A percentile compares a stretch with the other conserved stretches of the same genome.
These are phyloP conservation scores for Protea cynaroides DNA, from an alignment of 164 flowering plant species.

Conservation along the genomic window DNA sequence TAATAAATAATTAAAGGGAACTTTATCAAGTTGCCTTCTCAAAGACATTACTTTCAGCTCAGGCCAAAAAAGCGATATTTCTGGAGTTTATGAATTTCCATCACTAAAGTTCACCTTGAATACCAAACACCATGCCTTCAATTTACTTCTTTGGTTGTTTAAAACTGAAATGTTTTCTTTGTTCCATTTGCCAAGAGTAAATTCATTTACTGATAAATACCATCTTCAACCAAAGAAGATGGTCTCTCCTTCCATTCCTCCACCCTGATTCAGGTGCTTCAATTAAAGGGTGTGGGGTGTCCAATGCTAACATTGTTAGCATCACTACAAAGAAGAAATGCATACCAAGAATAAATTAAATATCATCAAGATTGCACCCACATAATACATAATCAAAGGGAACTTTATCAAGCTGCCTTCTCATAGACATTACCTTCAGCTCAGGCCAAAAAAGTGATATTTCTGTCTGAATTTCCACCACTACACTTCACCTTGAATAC, in stretches of 20 bases:
- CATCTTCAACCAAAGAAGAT: not conserved
- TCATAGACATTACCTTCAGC: not conserved
- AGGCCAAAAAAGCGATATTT: not conserved
- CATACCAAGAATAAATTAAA: no score
- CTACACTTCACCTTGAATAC: not conserved
- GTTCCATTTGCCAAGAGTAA: not conserved
- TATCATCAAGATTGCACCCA: no score
- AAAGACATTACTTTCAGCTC: not conserved
- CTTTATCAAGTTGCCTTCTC: not conserved
- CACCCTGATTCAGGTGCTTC: no score
- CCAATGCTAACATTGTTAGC: no score
- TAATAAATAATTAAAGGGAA: no score
- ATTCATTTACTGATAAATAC: not conserved
- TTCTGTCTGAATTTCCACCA: not conserved
- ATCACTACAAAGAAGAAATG: no score
- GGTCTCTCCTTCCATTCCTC: no score
- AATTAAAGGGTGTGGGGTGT: no score
- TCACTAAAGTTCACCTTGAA: not conserved
- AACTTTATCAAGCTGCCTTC: not conserved
- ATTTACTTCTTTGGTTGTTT: not conserved
- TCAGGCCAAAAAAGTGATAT: not conserved
- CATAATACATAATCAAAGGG: no score
- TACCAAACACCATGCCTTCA: no score
- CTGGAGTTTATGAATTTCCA: not conserved
- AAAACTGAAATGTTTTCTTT: not conserved